Evolutionary conservation across 345 rosid genomes (phyloP).

Genomic region (Gossypium stocksii): DNA sequence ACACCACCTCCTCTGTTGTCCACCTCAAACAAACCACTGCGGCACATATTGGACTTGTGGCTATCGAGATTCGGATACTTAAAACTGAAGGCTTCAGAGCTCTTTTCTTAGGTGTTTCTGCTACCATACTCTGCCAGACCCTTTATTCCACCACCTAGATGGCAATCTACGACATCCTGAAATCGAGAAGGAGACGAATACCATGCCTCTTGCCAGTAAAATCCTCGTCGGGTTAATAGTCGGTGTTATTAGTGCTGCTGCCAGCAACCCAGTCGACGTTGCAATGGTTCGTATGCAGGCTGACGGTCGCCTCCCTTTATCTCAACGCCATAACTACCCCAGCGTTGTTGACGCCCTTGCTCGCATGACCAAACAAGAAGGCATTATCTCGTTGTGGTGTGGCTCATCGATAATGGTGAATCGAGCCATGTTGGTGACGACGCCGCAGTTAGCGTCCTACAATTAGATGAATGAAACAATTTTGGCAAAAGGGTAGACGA

Average conservation of each 20-base stretch:
- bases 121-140: constrained; percentile 76
- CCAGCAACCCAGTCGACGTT: constrained; percentile 79
- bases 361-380: constrained; percentile 63
- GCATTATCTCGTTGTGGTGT: constrained; percentile 65
- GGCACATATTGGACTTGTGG: constrained; percentile 45
- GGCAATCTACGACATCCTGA: constrained; percentile 73
- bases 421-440: constrained; percentile 83
- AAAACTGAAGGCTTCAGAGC: constrained; percentile 60
- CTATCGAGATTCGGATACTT: constrained; percentile 46
- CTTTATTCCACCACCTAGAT: constrained; percentile 80
- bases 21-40: not conserved
- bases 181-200: constrained; percentile 56
- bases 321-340: constrained; percentile 64
- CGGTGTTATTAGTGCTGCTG: constrained; percentile 70
- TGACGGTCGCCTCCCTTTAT: constrained; percentile 63
- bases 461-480: constrained; percentile 71
- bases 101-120: constrained; percentile 72
- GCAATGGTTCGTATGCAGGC: constrained; percentile 94
- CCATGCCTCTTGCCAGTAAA: constrained; percentile 47
- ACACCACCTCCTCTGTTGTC: not conserved
- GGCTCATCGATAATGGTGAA: constrained; percentile 71
- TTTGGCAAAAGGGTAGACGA: constrained; percentile 44
- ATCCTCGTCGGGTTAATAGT: constrained; percentile 60
- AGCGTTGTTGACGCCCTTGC: constrained; percentile 64
- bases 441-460: constrained; percentile 75